These are phyloP conservation scores for Coelastrella sp. DNA, from an alignment of 139 green algal genomes.

Conservation along the genomic window DNA sequence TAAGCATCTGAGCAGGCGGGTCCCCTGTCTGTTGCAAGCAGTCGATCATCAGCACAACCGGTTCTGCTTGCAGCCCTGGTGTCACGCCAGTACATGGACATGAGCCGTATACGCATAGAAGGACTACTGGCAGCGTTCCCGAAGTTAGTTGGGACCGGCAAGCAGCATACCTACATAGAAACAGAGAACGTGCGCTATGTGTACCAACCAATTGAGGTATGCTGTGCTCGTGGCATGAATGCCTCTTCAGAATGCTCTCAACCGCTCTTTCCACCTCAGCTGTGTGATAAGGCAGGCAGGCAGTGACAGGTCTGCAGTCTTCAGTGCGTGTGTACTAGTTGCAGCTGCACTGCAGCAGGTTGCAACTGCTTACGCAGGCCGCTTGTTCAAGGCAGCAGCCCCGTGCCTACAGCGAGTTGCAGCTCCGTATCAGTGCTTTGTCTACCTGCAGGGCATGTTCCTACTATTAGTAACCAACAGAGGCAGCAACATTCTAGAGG, in stretches of 20 bases:
- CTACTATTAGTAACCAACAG: slow-evolving; percentile 99
- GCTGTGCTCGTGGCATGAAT: not conserved
- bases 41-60: not conserved
- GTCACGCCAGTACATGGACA: slow-evolving; percentile 98
- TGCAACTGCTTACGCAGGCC: no score
- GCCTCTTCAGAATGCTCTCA: not conserved
- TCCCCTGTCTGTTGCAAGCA: not conserved
- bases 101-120: slow-evolving; percentile 98
- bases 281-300: no score
- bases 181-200: slow-evolving; percentile 99
- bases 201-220: slow-evolving; percentile 98
- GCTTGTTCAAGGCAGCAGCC: not conserved
- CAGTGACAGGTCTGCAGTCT: no score
- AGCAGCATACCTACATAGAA: slow-evolving; percentile 99
- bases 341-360: no score
- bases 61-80: slow-evolving; percentile 89
- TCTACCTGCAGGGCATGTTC: slow-evolving; percentile 87
- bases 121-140: slow-evolving; percentile 98
- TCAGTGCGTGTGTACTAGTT: no score
- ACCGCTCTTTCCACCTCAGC: no score
- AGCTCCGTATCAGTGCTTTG: not conserved
- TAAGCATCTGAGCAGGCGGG: slow-evolving; percentile 43
- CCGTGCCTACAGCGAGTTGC: not conserved
- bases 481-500: slow-evolving; percentile 98
- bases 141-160: slow-evolving; percentile 95